Conservation (phyloP, 1,139 yeast species). For the Yamadazyma buinensis region DNA sequence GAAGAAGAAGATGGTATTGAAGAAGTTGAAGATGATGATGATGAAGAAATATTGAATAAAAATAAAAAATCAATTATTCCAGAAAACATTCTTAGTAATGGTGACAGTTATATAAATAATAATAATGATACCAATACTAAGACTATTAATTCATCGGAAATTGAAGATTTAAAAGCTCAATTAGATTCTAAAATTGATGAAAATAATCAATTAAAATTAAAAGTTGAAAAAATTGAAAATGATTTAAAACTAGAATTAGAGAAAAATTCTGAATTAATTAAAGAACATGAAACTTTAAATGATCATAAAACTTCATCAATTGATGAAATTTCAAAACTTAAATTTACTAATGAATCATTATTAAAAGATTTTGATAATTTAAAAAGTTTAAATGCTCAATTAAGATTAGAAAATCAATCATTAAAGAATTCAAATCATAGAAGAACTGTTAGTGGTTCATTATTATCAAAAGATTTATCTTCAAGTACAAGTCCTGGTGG, state of each 20-base stretch:
- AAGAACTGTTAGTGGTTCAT: slow-evolving; percentile 11
- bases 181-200: slow-evolving; percentile 8
- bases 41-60: slow-evolving; percentile 5
- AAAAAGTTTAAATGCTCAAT: slow-evolving; percentile 31
- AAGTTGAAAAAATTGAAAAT: slow-evolving; percentile 13
- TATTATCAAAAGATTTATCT: slow-evolving; percentile 11
- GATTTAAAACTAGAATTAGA: slow-evolving; percentile 9
- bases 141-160: not conserved
- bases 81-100: not conserved
- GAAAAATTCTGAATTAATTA: slow-evolving; percentile 9
- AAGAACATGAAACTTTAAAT: slow-evolving; percentile 9
- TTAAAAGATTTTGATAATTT: slow-evolving; percentile 23
- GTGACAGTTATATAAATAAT: slow-evolving; percentile 6
- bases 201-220: slow-evolving; percentile 11
- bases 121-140: not conserved
- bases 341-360: slow-evolving; percentile 10
- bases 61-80: not conserved
- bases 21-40: slow-evolving; percentile 4
- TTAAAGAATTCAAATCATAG: slow-evolving; percentile 25
- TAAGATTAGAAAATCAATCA: slow-evolving; percentile 39
- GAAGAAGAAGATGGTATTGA: slow-evolving; percentile 55
- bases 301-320: slow-evolving; percentile 2
- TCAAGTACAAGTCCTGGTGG: slow-evolving; percentile 4
- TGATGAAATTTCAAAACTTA: slow-evolving; percentile 7
- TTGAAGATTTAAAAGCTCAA: slow-evolving; percentile 13